Evolutionary conservation across 2,329 filamentous ascomycete species (phyloP).

Genomic region (Aspergillus latus): DNA sequence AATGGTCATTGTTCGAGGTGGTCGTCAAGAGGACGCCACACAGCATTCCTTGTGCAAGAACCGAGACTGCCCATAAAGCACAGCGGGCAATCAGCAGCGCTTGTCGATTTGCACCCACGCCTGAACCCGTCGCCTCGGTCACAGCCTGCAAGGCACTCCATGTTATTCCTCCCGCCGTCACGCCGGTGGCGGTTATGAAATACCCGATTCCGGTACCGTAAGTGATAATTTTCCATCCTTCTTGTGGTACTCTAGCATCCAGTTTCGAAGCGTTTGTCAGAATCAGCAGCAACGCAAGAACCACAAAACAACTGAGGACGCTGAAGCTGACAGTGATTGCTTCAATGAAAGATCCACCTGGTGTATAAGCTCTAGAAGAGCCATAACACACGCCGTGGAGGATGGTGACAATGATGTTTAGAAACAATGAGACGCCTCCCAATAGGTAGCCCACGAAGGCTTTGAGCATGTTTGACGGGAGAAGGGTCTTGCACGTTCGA

Average conservation of each 20-base stretch:
- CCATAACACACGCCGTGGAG: conserved; percentile 32
- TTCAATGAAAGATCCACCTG: conserved; percentile 21
- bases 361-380: conserved; percentile 22
- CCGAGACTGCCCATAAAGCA: conserved; percentile 35
- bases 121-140: conserved; percentile 3
- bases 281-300: conserved; percentile 23
- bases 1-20: conserved; percentile 12
- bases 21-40: conserved; percentile 30
- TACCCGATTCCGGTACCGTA: conserved; percentile 26
- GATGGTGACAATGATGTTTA: conserved; percentile 28
- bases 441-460: conserved; percentile 23
- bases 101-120: neutral
- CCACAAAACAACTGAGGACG: conserved; percentile 25
- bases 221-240: conserved; percentile 20
- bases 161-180: conserved; percentile 31
- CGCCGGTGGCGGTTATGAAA: conserved; percentile 27
- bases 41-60: conserved; percentile 33
- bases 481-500: neutral
- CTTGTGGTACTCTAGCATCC: conserved; percentile 13
- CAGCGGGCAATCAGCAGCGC: conserved; percentile 37
- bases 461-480: conserved; percentile 10
- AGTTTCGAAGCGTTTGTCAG: conserved; percentile 21
- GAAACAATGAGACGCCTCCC: conserved; percentile 25
- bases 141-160: conserved; percentile 21
- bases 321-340: conserved; percentile 27